Evolutionary conservation across 2,329 filamentous ascomycete genomes (phyloP).

Genomic region (Paraconiothyrium brasiliense): DNA sequence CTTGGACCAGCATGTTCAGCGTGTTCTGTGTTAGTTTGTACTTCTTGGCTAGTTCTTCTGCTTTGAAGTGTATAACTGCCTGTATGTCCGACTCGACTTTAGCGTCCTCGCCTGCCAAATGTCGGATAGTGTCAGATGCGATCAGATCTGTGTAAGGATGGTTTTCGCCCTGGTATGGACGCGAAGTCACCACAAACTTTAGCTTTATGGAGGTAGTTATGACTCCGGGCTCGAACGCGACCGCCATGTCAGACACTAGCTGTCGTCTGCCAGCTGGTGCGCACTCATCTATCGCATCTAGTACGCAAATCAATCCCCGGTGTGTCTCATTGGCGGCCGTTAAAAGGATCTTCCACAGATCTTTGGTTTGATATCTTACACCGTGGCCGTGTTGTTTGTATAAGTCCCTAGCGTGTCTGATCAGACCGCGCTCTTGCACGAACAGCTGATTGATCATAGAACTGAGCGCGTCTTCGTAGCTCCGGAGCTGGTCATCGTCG

Average conservation of each 20-base stretch:
- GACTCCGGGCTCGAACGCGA: not conserved
- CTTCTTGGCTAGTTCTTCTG: conserved; percentile 12
- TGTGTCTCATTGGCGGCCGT: conserved; percentile 1
- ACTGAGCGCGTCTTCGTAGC: conserved; percentile 14
- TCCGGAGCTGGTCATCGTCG: conserved; percentile 12
- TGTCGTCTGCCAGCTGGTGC: conserved; percentile 10
- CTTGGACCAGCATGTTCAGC: conserved; percentile 5
- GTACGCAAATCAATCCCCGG: conserved; percentile 3
- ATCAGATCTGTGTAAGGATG: conserved; percentile 1
- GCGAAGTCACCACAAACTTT: conserved; percentile 9
- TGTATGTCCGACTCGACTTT: conserved; percentile 10
- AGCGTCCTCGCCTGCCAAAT: conserved; percentile 10
- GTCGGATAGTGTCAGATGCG: conserved; percentile 4
- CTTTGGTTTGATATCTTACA: conserved; percentile 8
- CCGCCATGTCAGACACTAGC: conserved; percentile 6
- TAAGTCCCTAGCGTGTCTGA: conserved; percentile 4
- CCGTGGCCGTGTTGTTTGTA: conserved; percentile 7
- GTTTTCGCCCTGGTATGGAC: conserved; percentile 13
- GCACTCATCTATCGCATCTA: conserved; percentile 13
- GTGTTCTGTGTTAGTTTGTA: not conserved
- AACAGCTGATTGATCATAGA: conserved; percentile 4
- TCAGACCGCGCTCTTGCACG: conserved; percentile 4
- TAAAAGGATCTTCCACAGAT: conserved; percentile 5
- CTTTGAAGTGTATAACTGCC: conserved; percentile 11
- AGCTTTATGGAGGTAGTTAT: not conserved